Conservation (phyloP, 2,329 filamentous ascomycete genomes). For the Neonectria magnoliae region DNA sequence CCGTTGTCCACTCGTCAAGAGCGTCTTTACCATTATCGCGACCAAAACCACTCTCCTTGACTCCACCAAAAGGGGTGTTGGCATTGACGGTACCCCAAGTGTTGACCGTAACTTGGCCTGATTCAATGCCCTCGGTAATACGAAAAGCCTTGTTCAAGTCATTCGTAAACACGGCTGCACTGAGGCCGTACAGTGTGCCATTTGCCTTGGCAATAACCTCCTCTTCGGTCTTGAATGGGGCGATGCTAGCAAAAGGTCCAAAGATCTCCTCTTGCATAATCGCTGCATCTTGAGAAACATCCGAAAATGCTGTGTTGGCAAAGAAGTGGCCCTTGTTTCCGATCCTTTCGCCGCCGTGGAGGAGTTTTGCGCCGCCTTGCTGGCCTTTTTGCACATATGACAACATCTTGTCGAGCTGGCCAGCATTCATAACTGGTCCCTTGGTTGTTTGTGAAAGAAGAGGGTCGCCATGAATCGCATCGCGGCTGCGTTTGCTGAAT, state of each 20-base stretch:
- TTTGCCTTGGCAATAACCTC: conserved; percentile 43
- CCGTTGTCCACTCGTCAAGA: conserved; percentile 43
- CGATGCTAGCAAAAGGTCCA: conserved; percentile 44
- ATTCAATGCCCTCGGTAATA: conserved; percentile 57
- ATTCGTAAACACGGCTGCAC: conserved; percentile 64
- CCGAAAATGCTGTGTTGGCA: conserved; percentile 42
- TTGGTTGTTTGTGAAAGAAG: conserved; percentile 46
- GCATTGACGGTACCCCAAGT: conserved; percentile 39
- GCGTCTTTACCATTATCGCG: conserved; percentile 47
- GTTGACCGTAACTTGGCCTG: conserved; percentile 75
- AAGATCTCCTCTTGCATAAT: conserved; percentile 47
- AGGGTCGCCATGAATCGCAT: conserved; percentile 48
- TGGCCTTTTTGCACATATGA: conserved; percentile 60
- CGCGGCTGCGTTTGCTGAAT: conserved; percentile 66
- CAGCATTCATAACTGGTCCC: conserved; percentile 61
- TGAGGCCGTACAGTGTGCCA: conserved; percentile 62
- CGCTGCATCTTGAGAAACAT: conserved; percentile 39
- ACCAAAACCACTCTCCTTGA: conserved; percentile 48
- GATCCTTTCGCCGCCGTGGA: conserved; percentile 30
- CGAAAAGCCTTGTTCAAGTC: conserved; percentile 50
- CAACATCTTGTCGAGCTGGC: conserved; percentile 71
- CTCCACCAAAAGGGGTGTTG: conserved; percentile 47
- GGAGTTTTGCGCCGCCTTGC: conserved; percentile 21
- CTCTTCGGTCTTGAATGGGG: conserved; percentile 40
- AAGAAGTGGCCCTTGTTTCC: conserved; percentile 41